Evolutionary conservation across 352 stramenopile genomes (phyloP), one percentile per base, ranked within the genome.

Genomic region (Phytophthora pisi): DNA sequence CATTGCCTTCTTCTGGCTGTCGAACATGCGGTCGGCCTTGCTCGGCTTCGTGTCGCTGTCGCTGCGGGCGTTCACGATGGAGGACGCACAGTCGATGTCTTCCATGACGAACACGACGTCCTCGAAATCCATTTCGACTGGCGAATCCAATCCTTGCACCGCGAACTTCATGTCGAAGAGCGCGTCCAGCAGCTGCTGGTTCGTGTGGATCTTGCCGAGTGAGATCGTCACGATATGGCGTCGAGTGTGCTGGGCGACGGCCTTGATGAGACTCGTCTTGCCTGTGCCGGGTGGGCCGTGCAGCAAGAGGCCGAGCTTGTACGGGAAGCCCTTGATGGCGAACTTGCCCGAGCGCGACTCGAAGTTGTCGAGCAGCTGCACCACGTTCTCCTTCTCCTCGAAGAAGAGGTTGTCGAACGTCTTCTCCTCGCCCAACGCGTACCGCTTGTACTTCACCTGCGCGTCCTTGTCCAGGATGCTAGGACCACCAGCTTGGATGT

Each of bases 341-440:
- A 95, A 97, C 72, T 95, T 96, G 45, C 89, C 90, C 23, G 30
- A 71, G 56, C 72, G 81, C n/a, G n/a, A n/a, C n/a, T n/a, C 38
- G 57, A 96, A 97, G 57, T 92, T 79, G 53, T 94, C 68, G 1
- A 97, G 74, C 4, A 94, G 59, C 42, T 82, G 54, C 11, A 96
- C 31, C n/a, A 97, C 63, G 20, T 64, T 53, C 6, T 72, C 36
- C 67, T 97, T 97, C 45, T 95, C 82, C 10, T 78, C 61, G 57
- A 97, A 96, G 72, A 97, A 97, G 23, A 97, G 70, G 51, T 79
- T 90, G 16, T 90, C 75, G 64, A 97, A 96, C 7, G 85, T 94
- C 77, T 97, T 97, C 42, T 92, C 76, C 24, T 95, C 84, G 24
- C 78, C 80, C 4, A 97, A 66, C 20, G 76, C 80, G 68, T 97